Percentiles rank a stretch among this genome's conserved stretches.
Evolutionary conservation across 1,139 yeast genomes (phyloP).

Genomic region (Lodderomyces margitis): DNA sequence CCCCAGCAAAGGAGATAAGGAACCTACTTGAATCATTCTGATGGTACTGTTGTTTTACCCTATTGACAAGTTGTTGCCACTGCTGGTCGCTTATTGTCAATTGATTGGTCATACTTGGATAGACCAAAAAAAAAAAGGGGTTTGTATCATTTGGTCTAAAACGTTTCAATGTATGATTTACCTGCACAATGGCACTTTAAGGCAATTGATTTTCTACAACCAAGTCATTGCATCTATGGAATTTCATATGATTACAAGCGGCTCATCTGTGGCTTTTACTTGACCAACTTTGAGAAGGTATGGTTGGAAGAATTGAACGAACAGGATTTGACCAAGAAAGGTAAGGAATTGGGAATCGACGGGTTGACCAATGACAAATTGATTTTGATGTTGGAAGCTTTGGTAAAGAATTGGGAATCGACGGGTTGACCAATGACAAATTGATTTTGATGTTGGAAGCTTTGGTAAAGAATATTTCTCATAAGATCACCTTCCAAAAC

Average conservation of each 20-base stretch:
- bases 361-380: constrained; percentile 18
- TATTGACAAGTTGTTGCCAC: constrained; percentile 11
- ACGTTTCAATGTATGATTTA: constrained; percentile 1
- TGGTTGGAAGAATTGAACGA: constrained; percentile 27
- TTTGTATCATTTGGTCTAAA: background rate
- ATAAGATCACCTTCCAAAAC: constrained; percentile 3
- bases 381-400: constrained; percentile 9
- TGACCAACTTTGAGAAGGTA: constrained; percentile 27
- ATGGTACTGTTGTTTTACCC: constrained; percentile 10
- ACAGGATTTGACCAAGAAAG: constrained; percentile 18
- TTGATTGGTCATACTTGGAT: background rate
- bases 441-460: constrained; percentile 12
- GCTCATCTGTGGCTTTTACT: constrained; percentile 22
- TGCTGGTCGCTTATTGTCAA: constrained; percentile 8
- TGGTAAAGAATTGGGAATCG: constrained; percentile 16
- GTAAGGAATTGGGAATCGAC: constrained; percentile 25
- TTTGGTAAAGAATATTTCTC: background rate
- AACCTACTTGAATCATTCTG: constrained; percentile 26
- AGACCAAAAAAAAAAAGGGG: background rate
- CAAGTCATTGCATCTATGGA: constrained; percentile 16
- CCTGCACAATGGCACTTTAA: constrained; percentile 13
- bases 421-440: constrained; percentile 19
- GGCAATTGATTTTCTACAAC: constrained; percentile 5
- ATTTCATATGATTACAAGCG: constrained; percentile 8
- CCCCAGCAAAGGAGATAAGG: constrained; percentile 62